These are phyloP conservation scores for Myriosclerotinia scirpicola DNA, from an alignment of 2,329 filamentous ascomycete species.

Conservation along the genomic window DNA sequence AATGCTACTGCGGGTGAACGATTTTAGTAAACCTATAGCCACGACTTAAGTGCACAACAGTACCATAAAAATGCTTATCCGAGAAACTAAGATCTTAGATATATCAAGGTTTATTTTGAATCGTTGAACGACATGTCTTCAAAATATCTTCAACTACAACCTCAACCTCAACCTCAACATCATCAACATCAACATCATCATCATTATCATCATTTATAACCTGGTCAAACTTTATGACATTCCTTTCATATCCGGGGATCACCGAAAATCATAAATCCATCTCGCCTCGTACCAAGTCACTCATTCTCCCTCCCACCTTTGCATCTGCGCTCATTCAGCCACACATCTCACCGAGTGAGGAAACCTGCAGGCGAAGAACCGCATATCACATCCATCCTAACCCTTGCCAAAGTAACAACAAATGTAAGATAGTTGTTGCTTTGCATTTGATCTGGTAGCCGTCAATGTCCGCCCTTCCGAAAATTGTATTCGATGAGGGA, in stretches of 20 bases:
- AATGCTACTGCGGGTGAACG: slow-evolving; percentile 25
- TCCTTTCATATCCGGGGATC: background rate
- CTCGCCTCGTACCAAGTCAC: background rate
- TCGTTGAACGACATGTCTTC: slow-evolving; percentile 23
- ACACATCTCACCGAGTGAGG: slow-evolving; percentile 25
- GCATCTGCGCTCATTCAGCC: slow-evolving; percentile 19
- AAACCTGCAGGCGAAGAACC: slow-evolving; percentile 20
- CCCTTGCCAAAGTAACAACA: slow-evolving; percentile 14
- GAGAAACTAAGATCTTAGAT: slow-evolving; percentile 23
- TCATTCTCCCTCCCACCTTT: slow-evolving; percentile 19
- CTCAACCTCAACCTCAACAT: no score
- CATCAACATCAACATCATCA: no score
- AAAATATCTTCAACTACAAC: background rate
- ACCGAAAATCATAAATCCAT: background rate
- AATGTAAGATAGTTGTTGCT: slow-evolving; percentile 12
- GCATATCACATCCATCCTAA: slow-evolving; percentile 22
- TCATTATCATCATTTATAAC: background rate
- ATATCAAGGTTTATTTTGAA: slow-evolving; percentile 18
- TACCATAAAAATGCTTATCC: slow-evolving; percentile 22
- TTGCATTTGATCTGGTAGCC: slow-evolving; percentile 14
- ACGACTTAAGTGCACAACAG: slow-evolving; percentile 22
- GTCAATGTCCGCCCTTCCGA: slow-evolving; percentile 17
- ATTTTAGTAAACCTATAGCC: slow-evolving; percentile 23
- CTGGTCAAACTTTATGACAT: background rate
- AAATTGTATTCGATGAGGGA: slow-evolving; percentile 1